Evolutionary conservation across 176 grass and related monocot species (phyloP).

Genomic region (Rhipidocladum racemiflorum): DNA sequence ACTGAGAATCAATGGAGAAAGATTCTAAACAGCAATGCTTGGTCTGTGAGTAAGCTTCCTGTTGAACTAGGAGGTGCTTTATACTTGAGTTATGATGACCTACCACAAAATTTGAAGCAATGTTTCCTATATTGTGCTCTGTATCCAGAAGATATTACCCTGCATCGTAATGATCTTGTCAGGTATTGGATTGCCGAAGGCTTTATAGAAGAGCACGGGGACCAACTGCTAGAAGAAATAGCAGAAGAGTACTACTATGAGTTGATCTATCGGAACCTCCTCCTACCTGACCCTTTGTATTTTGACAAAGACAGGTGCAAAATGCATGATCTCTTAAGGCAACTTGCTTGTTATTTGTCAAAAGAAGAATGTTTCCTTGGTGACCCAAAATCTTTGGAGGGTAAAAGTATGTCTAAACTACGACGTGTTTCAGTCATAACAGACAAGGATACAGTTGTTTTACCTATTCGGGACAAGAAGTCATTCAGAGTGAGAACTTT

Average conservation of each 20-base stretch:
- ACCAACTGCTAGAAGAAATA: not conserved
- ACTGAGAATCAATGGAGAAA: too few species aligned
- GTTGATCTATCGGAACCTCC: conserved; percentile 33
- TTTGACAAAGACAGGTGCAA: accelerated
- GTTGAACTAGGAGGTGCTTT: too few species aligned
- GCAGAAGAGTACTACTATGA: conserved; percentile 29
- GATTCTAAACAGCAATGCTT: too few species aligned
- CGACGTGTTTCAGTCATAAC: not conserved
- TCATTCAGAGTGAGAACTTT: not conserved
- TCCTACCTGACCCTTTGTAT: not conserved
- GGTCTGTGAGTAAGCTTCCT: too few species aligned
- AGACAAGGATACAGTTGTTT: not conserved
- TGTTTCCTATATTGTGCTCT: not conserved
- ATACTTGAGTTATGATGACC: too few species aligned
- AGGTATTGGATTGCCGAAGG: conserved; percentile 47
- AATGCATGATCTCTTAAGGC: conserved; percentile 42
- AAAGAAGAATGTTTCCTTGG: conserved; percentile 26
- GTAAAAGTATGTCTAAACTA: not conserved
- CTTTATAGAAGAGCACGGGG: not conserved
- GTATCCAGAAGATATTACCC: not conserved
- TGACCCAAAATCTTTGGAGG: not conserved
- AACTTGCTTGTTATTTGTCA: conserved; percentile 28
- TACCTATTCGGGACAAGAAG: not conserved
- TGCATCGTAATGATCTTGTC: not conserved
- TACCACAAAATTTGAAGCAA: too few species aligned